phyloP scores from a whole-genome alignment of 2,329 filamentous ascomycete species.

The Microsporum canis region DNA sequence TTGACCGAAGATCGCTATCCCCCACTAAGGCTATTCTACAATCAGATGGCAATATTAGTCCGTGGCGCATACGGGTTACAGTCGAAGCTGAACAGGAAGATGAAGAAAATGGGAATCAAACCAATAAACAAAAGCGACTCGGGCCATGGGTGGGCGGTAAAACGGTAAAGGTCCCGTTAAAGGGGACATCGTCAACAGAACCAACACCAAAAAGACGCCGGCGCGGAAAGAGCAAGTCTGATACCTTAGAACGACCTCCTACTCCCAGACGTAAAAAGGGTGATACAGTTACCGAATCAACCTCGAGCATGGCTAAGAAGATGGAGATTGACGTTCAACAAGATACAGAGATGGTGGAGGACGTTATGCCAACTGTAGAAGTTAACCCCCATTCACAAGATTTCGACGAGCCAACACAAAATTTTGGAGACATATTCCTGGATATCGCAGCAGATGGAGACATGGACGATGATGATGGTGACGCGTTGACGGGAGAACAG shows the following conservation, averaged over 20 bases:
- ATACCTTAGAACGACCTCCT: conserved; percentile 22
- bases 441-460: conserved; percentile 16
- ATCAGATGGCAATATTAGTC: conserved; percentile 33
- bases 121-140: conserved; percentile 20
- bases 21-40: conserved; percentile 26
- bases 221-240: conserved; percentile 36
- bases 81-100: conserved; percentile 38
- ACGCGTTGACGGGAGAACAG: conserved; percentile 21
- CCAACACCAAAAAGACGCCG: conserved; percentile 32
- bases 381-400: not conserved
- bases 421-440: conserved; percentile 22
- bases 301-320: conserved; percentile 10
- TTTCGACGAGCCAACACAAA: not conserved
- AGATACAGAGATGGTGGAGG: not conserved
- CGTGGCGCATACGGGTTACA: conserved; percentile 39
- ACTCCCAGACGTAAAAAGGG: conserved; percentile 21
- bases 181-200: conserved; percentile 23
- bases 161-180: conserved; percentile 34
- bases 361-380: not conserved
- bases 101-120: conserved; percentile 30
- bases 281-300: conserved; percentile 7
- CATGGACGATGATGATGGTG: conserved; percentile 3
- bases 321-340: not conserved
- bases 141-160: conserved; percentile 18
- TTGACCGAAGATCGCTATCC: conserved; percentile 18